Conservation (phyloP, 2,329 filamentous ascomycete species). For the Diaporthe humulicola region DNA sequence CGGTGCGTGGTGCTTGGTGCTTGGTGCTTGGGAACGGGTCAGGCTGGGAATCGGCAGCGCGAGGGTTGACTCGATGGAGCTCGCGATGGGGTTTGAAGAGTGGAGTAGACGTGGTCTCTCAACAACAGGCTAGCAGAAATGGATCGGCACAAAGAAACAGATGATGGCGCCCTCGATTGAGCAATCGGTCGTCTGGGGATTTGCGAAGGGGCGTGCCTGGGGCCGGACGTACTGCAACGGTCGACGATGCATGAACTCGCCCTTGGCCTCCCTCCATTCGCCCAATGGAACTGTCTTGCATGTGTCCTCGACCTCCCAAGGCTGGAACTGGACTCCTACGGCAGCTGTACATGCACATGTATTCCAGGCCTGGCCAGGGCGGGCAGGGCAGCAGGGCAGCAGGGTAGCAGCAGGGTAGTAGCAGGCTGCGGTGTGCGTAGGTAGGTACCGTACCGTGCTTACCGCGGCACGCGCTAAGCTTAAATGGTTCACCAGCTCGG, state of each 20-base stretch:
- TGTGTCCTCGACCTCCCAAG: constrained; percentile 26
- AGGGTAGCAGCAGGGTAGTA: too few relatives aligned
- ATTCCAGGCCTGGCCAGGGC: constrained; percentile 17
- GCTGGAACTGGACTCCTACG: not conserved
- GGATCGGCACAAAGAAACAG: constrained; percentile 32
- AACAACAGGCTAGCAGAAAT: constrained; percentile 27
- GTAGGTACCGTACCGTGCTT: constrained; percentile 17
- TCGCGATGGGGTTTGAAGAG: constrained; percentile 35
- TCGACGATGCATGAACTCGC: constrained; percentile 33
- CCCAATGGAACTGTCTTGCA: constrained; percentile 29
- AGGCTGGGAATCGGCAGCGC: constrained; percentile 23
- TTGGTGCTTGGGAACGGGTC: constrained; percentile 31
- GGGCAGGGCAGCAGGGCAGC: constrained; percentile 13
- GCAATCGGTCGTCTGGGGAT: constrained; percentile 16
- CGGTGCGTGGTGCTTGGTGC: constrained; percentile 27
- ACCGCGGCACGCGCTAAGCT: constrained; percentile 29
- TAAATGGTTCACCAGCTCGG: constrained; percentile 30
- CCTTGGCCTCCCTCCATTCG: constrained; percentile 23
- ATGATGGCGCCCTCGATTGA: constrained; percentile 25
- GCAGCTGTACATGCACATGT: not conserved
- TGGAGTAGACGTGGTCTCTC: constrained; percentile 32
- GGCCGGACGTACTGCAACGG: constrained; percentile 22
- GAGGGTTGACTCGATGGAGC: constrained; percentile 32
- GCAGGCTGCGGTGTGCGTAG: constrained; percentile 25
- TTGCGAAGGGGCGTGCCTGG: constrained; percentile 14